phyloP scores from a whole-genome alignment of 495 filamentous ascomycete genomes.

The Penicillium argentinense region DNA sequence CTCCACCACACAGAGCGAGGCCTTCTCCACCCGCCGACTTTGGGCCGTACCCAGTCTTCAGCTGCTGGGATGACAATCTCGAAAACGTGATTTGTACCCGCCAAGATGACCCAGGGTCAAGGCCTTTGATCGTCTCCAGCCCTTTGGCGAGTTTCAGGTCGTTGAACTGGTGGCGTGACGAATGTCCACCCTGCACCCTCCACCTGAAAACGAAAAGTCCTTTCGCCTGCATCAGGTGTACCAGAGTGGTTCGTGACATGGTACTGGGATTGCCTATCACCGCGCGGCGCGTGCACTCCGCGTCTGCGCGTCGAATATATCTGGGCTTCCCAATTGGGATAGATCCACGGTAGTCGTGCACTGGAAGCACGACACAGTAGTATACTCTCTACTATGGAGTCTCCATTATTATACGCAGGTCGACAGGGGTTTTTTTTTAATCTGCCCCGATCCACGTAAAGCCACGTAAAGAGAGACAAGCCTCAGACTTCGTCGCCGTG shows the following conservation, averaged over 20 bases:
- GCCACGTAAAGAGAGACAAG: no score
- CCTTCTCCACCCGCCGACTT: conserved; percentile 2
- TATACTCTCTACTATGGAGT: not conserved
- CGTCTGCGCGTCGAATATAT: conserved; percentile 10
- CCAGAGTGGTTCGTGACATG: conserved; percentile 20
- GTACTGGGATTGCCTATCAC: conserved; percentile 14
- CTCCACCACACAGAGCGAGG: not conserved
- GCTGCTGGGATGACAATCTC: conserved; percentile 2
- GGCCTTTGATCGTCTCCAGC: conserved; percentile 15
- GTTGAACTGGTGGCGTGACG: conserved; percentile 14
- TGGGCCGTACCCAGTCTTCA: conserved; percentile 3
- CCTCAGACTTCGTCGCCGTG: no score
- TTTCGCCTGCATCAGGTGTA: conserved; percentile 3
- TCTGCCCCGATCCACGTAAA: no score
- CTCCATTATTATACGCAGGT: no score
- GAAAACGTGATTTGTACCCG: conserved; percentile 8
- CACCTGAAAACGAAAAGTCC: not conserved
- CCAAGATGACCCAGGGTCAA: conserved; percentile 6
- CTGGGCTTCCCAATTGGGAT: conserved; percentile 13
- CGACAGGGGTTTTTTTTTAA: no score
- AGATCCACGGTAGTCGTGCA: not conserved
- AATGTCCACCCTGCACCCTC: not conserved
- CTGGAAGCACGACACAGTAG: not conserved
- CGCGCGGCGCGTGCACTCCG: conserved; percentile 14
- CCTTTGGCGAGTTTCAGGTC: conserved; percentile 4